A percentile compares a stretch with the other conserved stretches of the same genome.
phyloP scores from a whole-genome alignment of 306 rosid species.

The Pyrus pyrifolia region DNA sequence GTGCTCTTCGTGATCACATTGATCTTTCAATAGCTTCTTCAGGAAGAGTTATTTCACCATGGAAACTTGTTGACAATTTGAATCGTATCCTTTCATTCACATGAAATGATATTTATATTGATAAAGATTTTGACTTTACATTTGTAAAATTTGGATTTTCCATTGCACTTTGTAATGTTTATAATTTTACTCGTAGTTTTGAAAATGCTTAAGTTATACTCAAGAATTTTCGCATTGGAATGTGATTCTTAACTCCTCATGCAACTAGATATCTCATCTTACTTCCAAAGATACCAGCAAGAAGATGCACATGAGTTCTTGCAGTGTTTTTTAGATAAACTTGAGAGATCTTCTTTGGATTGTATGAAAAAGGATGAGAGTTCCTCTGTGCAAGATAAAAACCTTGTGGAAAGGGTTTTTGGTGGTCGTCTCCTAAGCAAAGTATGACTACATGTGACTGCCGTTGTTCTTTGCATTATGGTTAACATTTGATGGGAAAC shows the following conservation, averaged over 20 bases:
- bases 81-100: constrained; percentile 56
- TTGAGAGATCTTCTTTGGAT: constrained; percentile 44
- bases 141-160: neutral
- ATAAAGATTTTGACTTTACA: neutral
- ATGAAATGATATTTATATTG: neutral
- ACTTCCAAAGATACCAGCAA: constrained; percentile 59
- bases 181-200: neutral
- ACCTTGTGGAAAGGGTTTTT: constrained; percentile 61
- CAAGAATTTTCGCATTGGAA: neutral
- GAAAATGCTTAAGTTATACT: neutral
- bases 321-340: constrained; percentile 75
- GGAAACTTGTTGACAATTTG: constrained; percentile 53
- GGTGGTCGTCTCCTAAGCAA: constrained; percentile 79
- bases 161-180: neutral
- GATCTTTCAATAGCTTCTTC: constrained; percentile 36
- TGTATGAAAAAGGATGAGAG: constrained; percentile 17
- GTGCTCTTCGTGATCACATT: constrained; percentile 51
- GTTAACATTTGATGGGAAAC: neutral
- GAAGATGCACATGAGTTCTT: constrained; percentile 95
- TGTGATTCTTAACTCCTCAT: constrained; percentile 45
- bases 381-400: constrained; percentile 23
- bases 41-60: constrained; percentile 49
- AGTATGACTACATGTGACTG: constrained; percentile 30
- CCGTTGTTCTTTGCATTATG: neutral
- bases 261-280: constrained; percentile 53